Evolutionary conservation across 345 rosid species (phyloP).

Genomic region (Euphorbia lathyris): DNA sequence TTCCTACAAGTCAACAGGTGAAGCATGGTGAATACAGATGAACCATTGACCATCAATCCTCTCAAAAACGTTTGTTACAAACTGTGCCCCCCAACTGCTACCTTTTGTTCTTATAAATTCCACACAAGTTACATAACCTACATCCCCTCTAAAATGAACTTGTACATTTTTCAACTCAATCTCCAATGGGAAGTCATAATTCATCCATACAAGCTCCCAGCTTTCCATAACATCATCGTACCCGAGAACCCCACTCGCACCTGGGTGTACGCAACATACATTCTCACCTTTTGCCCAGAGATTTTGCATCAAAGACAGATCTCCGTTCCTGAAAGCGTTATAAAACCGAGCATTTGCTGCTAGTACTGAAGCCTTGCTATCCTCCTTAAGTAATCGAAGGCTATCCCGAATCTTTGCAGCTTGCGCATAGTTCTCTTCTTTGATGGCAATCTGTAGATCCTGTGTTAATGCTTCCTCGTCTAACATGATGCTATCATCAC

Average conservation of each 20-base stretch:
- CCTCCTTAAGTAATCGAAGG: slow-evolving; percentile 57
- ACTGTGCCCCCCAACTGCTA: slow-evolving; percentile 94
- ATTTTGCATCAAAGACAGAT: slow-evolving; percentile 64
- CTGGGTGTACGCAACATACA: slow-evolving; percentile 85
- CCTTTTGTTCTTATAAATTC: slow-evolving; percentile 87
- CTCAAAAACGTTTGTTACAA: slow-evolving; percentile 87
- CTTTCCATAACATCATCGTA: slow-evolving; percentile 84
- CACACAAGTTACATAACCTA: slow-evolving; percentile 76
- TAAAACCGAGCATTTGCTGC: slow-evolving; percentile 79
- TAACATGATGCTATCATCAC: slow-evolving; percentile 50
- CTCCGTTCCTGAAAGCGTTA: slow-evolving; percentile 65
- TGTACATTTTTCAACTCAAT: slow-evolving; percentile 64
- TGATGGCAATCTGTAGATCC: slow-evolving; percentile 61
- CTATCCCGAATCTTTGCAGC: slow-evolving; percentile 84
- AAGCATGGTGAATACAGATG: slow-evolving; percentile 90
- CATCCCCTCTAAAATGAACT: slow-evolving; percentile 71
- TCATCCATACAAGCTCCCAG: slow-evolving; percentile 91
- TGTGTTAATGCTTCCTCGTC: slow-evolving; percentile 61
- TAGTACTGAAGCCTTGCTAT: slow-evolving; percentile 58
- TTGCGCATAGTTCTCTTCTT: slow-evolving; percentile 75
- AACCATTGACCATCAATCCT: slow-evolving; percentile 67
- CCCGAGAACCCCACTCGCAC: slow-evolving; percentile 70
- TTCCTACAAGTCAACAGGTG: slow-evolving; percentile 66
- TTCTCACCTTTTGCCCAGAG: slow-evolving; percentile 64
- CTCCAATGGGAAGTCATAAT: slow-evolving; percentile 77